Evolutionary conservation across 2,329 filamentous ascomycete genomes (phyloP), one percentile per base, ranked within the genome.

Genomic region (Chrysoporthe cubensis): DNA sequence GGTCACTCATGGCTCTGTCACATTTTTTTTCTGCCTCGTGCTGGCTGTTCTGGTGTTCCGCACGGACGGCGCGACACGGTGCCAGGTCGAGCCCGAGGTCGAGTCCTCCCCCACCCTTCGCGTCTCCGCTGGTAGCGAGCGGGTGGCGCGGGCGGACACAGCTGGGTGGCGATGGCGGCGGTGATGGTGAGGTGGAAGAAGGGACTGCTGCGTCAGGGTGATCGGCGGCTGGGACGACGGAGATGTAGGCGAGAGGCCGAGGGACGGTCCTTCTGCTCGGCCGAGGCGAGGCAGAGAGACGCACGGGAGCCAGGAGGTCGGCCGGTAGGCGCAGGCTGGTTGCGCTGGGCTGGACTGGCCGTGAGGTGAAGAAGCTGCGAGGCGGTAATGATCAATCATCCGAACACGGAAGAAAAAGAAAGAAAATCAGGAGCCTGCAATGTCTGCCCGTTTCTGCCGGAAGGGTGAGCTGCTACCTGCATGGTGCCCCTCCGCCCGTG

Each of bases 401-500:
- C 54, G 6, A 34, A 16, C 56, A 14, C 3, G 3, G 4, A 40
- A 18, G 32, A 16, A 2, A 16, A 11, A 42, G 34, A 58, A 34
- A 14, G 5, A 58, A 14, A 13, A 42, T 4, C 16, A 13, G 37
- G 3, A 42, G 37, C 11, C 34, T n/a, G 37, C 6, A 58, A 40
- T 37, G 34, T 58, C 34, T 58, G 32, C 34, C 56, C 18, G 34
- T n/a, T 37, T 40, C 14, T 58, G 14, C 9, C 37, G 26, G 21
- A 54, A 54, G 50, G 32, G 50, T 54, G 50, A 54, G 50, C 50
- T 21, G 32, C 50, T 21, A 54, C 50, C 50, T 54, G 21, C 50
- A 54, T 54, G 50, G 50, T 54, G 50, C 21, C 21, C 32, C 14
- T 54, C 50, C 26, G 50, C 7, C 13, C 26, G 26, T 32, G 26